Evolutionary conservation across 192 early-diverging fungal species (phyloP).

Genomic region (Allomyces macrogynus): DNA sequence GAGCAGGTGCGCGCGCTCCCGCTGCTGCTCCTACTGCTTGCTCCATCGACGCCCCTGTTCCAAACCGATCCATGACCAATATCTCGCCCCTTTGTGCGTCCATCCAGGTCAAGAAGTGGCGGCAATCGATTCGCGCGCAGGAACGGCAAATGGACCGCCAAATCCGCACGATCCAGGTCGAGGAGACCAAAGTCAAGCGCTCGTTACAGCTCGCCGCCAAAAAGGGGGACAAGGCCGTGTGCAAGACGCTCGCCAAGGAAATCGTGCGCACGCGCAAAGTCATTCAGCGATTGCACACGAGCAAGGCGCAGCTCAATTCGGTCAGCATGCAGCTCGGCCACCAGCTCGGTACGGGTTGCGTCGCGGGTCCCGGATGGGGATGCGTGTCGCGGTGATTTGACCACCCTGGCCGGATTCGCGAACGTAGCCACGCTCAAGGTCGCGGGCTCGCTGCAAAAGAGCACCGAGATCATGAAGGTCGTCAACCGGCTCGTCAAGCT

Average conservation of each 20-base stretch:
- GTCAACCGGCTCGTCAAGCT: slow-evolving; percentile 74
- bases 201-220: slow-evolving; percentile 71
- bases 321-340: slow-evolving; percentile 74
- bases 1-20: too few relatives aligned
- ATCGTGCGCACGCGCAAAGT: slow-evolving; percentile 57
- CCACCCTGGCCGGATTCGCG: not conserved
- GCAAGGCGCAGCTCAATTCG: slow-evolving; percentile 83
- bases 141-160: slow-evolving; percentile 73
- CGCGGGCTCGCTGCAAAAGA: slow-evolving; percentile 67
- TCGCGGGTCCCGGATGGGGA: too few relatives aligned
- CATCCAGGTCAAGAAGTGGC: slow-evolving; percentile 83
- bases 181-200: slow-evolving; percentile 63
- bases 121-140: slow-evolving; percentile 53
- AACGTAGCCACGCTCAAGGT: slow-evolving; percentile 62
- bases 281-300: slow-evolving; percentile 58
- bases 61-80: too few relatives aligned
- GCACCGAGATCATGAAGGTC: slow-evolving; percentile 70
- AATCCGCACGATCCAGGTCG: slow-evolving; percentile 50
- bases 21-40: too few relatives aligned
- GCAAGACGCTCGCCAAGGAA: slow-evolving; percentile 62
- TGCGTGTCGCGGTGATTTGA: not conserved
- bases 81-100: too few relatives aligned
- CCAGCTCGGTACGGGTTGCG: slow-evolving; percentile 43
- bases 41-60: too few relatives aligned
- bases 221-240: slow-evolving; percentile 51